These are phyloP conservation scores for Trifolium fragiferum DNA, from an alignment of 306 rosid genomes.

Conservation along the genomic window DNA sequence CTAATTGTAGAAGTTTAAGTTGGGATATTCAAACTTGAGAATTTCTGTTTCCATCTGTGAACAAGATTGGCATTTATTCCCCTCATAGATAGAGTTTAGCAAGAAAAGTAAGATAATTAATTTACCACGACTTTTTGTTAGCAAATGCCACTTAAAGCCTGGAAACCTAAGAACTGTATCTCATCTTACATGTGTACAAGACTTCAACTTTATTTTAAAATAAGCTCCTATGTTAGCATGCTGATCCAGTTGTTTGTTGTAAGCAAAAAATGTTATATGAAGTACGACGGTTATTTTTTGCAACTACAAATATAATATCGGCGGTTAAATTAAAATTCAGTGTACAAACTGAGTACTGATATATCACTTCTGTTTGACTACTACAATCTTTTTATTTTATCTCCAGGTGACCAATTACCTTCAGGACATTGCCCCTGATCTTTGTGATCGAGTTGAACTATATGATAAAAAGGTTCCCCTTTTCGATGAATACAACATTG, in stretches of 20 bases:
- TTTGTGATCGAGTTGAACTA: conserved; percentile 87
- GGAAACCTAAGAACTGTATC: conserved; percentile 24
- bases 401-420: conserved; percentile 92
- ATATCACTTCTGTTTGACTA: conserved; percentile 14
- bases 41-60: conserved; percentile 28
- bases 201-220: conserved; percentile 9
- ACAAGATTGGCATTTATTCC: conserved; percentile 11
- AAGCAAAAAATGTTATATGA: conserved; percentile 28
- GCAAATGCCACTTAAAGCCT: conserved; percentile 29
- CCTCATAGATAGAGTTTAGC: conserved; percentile 12
- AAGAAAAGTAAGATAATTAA: conserved; percentile 10
- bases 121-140: conserved; percentile 24
- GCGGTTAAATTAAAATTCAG: conserved; percentile 30
- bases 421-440: conserved; percentile 97
- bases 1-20: conserved; percentile 27
- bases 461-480: conserved; percentile 76
- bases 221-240: conserved; percentile 32
- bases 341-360: conserved; percentile 21
- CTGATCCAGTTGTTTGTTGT: conserved; percentile 33
- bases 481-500: conserved; percentile 85
- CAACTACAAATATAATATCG: conserved; percentile 18
- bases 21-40: conserved; percentile 24
- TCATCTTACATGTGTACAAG: conserved; percentile 16
- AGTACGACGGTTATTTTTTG: conserved; percentile 20
- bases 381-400: conserved; percentile 36